Conservation (phyloP, 352 stramenopile genomes). For the Phytopythium sindhum region DNA sequence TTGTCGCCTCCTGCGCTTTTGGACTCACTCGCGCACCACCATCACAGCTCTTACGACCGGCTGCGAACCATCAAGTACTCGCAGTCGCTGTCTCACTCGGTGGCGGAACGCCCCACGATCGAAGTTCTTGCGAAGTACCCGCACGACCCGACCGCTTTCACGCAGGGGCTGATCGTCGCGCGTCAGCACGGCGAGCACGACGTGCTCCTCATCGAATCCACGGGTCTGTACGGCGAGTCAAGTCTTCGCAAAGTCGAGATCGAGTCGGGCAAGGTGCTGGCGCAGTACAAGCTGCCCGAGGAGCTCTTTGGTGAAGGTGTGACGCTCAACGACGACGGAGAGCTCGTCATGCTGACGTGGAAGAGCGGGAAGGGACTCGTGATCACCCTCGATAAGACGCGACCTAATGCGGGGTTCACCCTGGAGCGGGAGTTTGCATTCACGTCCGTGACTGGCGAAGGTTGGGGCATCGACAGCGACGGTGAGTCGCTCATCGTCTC, state of each 20-base stretch:
- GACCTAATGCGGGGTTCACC: constrained; percentile 20
- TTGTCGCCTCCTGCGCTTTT: constrained; percentile 11
- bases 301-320: constrained; percentile 92
- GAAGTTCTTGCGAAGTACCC: constrained; percentile 66
- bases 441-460: constrained; percentile 74
- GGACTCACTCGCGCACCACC: background rate
- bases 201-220: constrained; percentile 92
- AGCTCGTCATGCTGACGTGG: constrained; percentile 92
- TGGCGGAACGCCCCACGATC: constrained; percentile 27
- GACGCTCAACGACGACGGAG: constrained; percentile 54
- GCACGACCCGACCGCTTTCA: constrained; percentile 85
- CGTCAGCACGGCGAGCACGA: constrained; percentile 22
- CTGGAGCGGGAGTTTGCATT: constrained; percentile 73
- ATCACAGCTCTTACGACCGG: constrained; percentile 5
- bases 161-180: constrained; percentile 76
- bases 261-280: constrained; percentile 72
- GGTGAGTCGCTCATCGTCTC: constrained; percentile 65
- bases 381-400: constrained; percentile 51
- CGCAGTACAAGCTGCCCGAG: constrained; percentile 46
- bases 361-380: constrained; percentile 86
- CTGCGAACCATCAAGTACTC: constrained; percentile 16
- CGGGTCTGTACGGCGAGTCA: constrained; percentile 86
- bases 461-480: constrained; percentile 92
- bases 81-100: constrained; percentile 7
- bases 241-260: constrained; percentile 86